phyloP scores from a whole-genome alignment of 148 eudicot species.

The Rhododendron griersonianum region DNA sequence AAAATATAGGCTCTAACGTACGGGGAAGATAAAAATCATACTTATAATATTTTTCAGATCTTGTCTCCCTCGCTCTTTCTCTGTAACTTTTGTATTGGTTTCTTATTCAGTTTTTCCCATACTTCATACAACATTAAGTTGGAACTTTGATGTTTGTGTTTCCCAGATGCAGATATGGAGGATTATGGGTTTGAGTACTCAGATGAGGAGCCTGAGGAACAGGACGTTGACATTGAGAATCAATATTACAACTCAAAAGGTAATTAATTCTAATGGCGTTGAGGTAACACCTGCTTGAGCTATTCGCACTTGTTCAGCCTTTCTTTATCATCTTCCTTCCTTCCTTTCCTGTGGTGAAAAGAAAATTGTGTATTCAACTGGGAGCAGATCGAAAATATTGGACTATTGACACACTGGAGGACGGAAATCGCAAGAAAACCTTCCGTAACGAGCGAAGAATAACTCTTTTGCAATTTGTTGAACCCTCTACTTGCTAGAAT shows the following conservation, averaged over 20 bases:
- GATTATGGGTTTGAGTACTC: constrained; percentile 98
- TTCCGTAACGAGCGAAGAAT: neutral
- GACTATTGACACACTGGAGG: neutral
- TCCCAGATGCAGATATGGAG: constrained; percentile 95
- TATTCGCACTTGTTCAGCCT: neutral
- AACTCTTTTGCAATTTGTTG: neutral
- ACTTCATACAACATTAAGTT: neutral
- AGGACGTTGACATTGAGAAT: constrained; percentile 94
- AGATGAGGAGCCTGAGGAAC: constrained; percentile 93
- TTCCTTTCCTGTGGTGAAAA: neutral
- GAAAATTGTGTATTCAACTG: neutral
- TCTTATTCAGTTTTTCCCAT: neutral
- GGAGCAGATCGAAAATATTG: neutral
- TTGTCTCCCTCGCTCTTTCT: neutral
- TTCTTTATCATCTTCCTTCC: neutral
- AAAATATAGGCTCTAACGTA: neutral
- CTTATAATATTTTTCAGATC: neutral
- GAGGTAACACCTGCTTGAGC: neutral
- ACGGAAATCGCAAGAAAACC: neutral
- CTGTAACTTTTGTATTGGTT: neutral
- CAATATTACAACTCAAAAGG: constrained; percentile 98
- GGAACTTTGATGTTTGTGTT: neutral
- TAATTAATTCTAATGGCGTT: neutral
- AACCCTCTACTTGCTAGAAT: neutral
- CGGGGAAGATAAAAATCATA: neutral